phyloP scores from a whole-genome alignment of 805 yeast species.

The Candida gorgasii region DNA sequence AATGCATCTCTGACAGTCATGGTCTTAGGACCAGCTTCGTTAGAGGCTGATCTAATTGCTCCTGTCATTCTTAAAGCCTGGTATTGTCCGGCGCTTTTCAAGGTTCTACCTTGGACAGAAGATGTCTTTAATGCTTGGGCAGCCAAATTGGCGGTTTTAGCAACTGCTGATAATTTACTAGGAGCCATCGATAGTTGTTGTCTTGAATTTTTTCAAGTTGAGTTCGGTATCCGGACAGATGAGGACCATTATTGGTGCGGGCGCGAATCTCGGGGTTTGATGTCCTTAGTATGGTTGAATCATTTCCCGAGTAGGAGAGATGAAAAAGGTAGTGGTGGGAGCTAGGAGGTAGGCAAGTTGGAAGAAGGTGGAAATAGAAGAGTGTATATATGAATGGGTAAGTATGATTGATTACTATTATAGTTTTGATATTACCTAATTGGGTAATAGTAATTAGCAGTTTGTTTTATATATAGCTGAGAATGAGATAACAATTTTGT shows the following conservation, averaged over 20 bases:
- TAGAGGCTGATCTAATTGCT: constrained; percentile 42
- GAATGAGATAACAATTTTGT: too few species aligned
- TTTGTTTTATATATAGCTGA: too few species aligned
- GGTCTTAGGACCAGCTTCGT: constrained; percentile 51
- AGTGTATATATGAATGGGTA: too few species aligned
- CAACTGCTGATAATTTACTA: constrained; percentile 23
- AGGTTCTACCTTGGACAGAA: constrained; percentile 18
- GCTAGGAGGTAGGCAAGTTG: not conserved
- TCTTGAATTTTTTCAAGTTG: constrained; percentile 4
- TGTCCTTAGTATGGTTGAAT: constrained; percentile 5
- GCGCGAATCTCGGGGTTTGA: constrained; percentile 5
- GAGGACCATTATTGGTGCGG: constrained; percentile 7
- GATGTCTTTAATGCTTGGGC: constrained; percentile 33
- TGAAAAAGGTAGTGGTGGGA: not conserved
- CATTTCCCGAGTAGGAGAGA: not conserved
- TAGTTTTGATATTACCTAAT: too few species aligned
- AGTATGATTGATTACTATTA: too few species aligned
- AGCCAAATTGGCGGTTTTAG: constrained; percentile 45
- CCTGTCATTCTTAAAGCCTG: constrained; percentile 36
- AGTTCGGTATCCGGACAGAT: constrained; percentile 11
- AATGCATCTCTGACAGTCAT: constrained; percentile 97
- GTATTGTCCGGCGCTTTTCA: constrained; percentile 32
- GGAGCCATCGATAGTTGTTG: constrained; percentile 8
- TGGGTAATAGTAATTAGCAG: too few species aligned
- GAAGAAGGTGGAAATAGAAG: not conserved